Conservation (phyloP, 805 yeast species). For the Saturnispora silvae region DNA sequence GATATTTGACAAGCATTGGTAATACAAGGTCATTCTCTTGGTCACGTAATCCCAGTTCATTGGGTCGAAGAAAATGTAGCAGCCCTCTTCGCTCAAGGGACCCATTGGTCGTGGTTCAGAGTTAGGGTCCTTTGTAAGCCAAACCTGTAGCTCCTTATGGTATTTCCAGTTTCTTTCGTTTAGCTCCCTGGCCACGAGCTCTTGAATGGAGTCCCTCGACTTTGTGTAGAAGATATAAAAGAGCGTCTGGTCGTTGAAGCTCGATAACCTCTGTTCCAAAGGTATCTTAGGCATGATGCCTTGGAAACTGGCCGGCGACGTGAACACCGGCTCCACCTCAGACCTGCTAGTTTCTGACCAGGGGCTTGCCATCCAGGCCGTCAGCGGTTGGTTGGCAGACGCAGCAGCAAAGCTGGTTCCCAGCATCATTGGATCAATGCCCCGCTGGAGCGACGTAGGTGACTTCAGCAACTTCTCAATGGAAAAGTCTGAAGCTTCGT, state of each 20-base stretch:
- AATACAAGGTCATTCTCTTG: conserved; percentile 48
- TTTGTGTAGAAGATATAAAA: conserved; percentile 89
- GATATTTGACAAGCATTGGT: conserved; percentile 26
- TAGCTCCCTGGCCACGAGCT: conserved; percentile 83
- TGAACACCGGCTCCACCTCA: conserved; percentile 78
- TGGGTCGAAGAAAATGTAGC: conserved; percentile 91
- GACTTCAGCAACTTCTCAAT: conserved; percentile 52
- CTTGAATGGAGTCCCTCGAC: conserved; percentile 89
- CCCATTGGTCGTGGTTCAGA: conserved; percentile 56
- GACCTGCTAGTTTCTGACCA: conserved; percentile 90
- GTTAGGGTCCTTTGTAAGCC: conserved; percentile 91
- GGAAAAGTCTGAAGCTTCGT: no score
- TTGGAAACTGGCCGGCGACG: conserved; percentile 47
- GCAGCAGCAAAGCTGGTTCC: conserved; percentile 67
- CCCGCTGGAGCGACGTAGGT: conserved; percentile 57
- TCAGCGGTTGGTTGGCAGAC: conserved; percentile 32
- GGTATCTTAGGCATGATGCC: conserved; percentile 14
- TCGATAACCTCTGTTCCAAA: conserved; percentile 33
- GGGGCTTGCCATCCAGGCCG: conserved; percentile 74
- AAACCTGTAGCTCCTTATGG: conserved; percentile 89
- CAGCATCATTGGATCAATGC: conserved; percentile 58
- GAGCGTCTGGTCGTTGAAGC: conserved; percentile 82
- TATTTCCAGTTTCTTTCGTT: conserved; percentile 93
- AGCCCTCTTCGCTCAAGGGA: conserved; percentile 84
- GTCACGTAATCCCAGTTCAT: conserved; percentile 92